These are phyloP conservation scores for Picochlorum sp. DNA, from an alignment of 139 green algal species.

Conservation along the genomic window DNA sequence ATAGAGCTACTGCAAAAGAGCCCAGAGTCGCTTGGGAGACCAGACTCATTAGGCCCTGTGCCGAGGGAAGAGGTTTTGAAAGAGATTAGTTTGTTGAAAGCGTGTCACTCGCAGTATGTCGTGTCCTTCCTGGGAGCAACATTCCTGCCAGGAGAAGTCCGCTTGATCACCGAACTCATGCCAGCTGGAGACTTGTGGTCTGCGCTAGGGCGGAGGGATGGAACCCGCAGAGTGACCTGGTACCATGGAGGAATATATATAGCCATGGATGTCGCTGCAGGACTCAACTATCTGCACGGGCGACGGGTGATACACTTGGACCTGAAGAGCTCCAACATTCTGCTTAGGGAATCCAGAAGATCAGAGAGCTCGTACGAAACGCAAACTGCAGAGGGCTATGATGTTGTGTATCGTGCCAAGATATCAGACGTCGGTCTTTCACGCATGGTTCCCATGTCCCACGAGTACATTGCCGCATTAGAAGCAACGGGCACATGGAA, in stretches of 20 bases:
- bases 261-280: conserved; percentile 29
- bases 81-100: conserved; percentile 4
- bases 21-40: not conserved
- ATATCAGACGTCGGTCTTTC: conserved; percentile 27
- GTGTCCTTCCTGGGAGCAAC: conserved; percentile 18
- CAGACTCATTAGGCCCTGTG: too few species aligned
- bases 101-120: not conserved
- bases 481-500: conserved; percentile 6
- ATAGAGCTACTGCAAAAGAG: not conserved
- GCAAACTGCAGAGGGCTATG: not conserved
- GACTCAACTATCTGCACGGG: conserved; percentile 33
- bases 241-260: conserved; percentile 14
- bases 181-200: conserved; percentile 7
- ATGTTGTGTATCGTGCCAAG: conserved; percentile 13
- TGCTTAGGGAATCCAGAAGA: conserved; percentile 9
- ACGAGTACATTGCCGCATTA: conserved; percentile 2
- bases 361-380: not conserved
- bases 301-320: conserved; percentile 23
- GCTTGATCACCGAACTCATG: conserved; percentile 21
- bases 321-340: conserved; percentile 27
- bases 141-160: conserved; percentile 1
- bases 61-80: not conserved
- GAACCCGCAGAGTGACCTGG: conserved; percentile 9
- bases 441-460: conserved; percentile 13
- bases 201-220: not conserved